A percentile compares a stretch with the other conserved stretches of the same genome.
Evolutionary conservation across 768 basidiomycete species (phyloP).

Genomic region (Pilatotrama ljubarskyi): DNA sequence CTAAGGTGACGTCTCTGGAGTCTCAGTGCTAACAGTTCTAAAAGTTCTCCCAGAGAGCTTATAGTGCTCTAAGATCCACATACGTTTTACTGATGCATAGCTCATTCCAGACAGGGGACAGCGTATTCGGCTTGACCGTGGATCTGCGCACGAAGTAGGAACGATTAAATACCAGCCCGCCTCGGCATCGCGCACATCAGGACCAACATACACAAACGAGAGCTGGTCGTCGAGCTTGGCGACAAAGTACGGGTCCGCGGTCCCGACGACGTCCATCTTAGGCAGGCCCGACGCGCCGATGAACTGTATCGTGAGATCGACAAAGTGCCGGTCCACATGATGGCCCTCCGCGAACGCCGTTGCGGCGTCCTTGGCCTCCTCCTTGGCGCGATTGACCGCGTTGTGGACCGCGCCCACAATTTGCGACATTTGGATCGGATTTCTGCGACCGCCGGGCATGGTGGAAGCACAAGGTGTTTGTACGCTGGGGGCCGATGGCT

Average conservation of each 20-base stretch:
- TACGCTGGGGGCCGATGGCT: not conserved
- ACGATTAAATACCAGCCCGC: not conserved
- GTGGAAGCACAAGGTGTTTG: not conserved
- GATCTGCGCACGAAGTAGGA: constrained; percentile 47
- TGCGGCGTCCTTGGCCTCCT: constrained; percentile 12
- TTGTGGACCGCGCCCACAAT: constrained; percentile 21
- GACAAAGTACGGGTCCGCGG: constrained; percentile 71
- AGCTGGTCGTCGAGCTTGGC: constrained; percentile 64
- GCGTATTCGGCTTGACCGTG: constrained; percentile 55
- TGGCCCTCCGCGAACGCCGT: constrained; percentile 3
- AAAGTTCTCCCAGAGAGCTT: too few species aligned
- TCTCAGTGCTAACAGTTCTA: constrained; percentile 66
- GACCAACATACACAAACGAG: constrained; percentile 51
- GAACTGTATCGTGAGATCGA: constrained; percentile 66
- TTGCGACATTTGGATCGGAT: constrained; percentile 24
- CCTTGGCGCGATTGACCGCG: constrained; percentile 12
- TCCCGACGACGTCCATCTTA: constrained; percentile 64
- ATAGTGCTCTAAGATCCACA: too few species aligned
- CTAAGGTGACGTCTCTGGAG: constrained; percentile 54
- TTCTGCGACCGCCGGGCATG: constrained; percentile 27
- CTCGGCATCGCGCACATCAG: not conserved
- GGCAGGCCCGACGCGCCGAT: constrained; percentile 71
- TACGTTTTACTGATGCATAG: too few species aligned
- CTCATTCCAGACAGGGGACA: constrained; percentile 76
- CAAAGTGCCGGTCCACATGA: constrained; percentile 32